Conservation (phyloP, 805 yeast genomes). For the Nakazawaea ernobii region DNA sequence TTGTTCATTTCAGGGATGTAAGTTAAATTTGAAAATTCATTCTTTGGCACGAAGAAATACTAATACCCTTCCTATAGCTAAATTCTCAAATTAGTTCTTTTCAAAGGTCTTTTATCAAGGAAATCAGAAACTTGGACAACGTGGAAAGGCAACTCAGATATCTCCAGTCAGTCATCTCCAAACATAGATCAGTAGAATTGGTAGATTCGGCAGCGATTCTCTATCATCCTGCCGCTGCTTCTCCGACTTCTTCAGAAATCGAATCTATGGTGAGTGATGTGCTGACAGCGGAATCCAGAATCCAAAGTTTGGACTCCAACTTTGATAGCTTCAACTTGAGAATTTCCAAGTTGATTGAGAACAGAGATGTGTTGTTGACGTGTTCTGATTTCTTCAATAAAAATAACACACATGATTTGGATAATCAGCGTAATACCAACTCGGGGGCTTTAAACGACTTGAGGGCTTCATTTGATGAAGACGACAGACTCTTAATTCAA, state of each 20-base stretch:
- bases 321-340: conserved; percentile 53
- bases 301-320: conserved; percentile 65
- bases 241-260: conserved; percentile 49
- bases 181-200: conserved; percentile 8
- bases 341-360: conserved; percentile 59
- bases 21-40: no score
- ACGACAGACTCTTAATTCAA: conserved; percentile 19
- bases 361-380: conserved; percentile 48
- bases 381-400: conserved; percentile 29
- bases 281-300: conserved; percentile 61
- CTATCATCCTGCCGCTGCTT: conserved; percentile 4
- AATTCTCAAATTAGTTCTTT: conserved; percentile 49
- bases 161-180: conserved; percentile 8
- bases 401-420: conserved; percentile 23
- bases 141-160: conserved; percentile 78
- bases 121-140: conserved; percentile 77
- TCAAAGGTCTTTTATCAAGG: conserved; percentile 88
- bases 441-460: conserved; percentile 20
- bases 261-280: conserved; percentile 64
- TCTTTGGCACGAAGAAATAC: no score
- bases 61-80: conserved; percentile 3
- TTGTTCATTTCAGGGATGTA: conserved; percentile 74
- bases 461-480: conserved; percentile 20
- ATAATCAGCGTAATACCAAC: conserved; percentile 18
- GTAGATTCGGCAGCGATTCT: conserved; percentile 6